These are phyloP conservation scores for Saksenaea oblongispora DNA, from an alignment of 371 early-diverging fungal genomes.

Conservation along the genomic window DNA sequence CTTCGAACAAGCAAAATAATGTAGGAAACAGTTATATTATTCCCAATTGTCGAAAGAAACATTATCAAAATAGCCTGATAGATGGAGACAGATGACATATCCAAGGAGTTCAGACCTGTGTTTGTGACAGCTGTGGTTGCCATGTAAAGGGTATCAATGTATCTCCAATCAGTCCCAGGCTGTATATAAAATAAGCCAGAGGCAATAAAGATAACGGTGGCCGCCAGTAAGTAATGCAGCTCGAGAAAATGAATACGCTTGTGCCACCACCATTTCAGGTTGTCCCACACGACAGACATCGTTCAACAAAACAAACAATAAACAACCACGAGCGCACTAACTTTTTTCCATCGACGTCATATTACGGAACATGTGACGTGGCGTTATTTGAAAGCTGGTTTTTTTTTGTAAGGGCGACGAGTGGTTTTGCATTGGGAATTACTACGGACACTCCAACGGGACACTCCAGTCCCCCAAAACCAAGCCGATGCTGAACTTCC, in stretches of 20 bases:
- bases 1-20: conserved; percentile 40
- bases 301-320: background rate
- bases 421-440: too few species aligned
- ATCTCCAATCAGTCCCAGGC: conserved; percentile 32
- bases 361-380: too few species aligned
- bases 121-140: conserved; percentile 33
- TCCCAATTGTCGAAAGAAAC: conserved; percentile 30
- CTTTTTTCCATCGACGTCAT: too few species aligned
- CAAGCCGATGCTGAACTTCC: too few species aligned
- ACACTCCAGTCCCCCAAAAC: too few species aligned
- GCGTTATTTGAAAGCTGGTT: too few species aligned
- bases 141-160: conserved; percentile 38
- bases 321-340: background rate
- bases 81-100: conserved; percentile 33
- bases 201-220: conserved; percentile 19
- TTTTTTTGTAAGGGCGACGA: too few species aligned
- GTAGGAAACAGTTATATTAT: conserved; percentile 27
- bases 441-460: too few species aligned
- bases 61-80: conserved; percentile 34
- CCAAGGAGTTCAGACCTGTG: conserved; percentile 39
- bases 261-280: conserved; percentile 19
- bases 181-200: conserved; percentile 38
- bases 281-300: background rate
- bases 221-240: conserved; percentile 35
- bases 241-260: conserved; percentile 34